These are phyloP conservation scores for Gnomoniopsis smithogilvyi DNA, from an alignment of 2,329 filamentous ascomycete species.

Conservation along the genomic window DNA sequence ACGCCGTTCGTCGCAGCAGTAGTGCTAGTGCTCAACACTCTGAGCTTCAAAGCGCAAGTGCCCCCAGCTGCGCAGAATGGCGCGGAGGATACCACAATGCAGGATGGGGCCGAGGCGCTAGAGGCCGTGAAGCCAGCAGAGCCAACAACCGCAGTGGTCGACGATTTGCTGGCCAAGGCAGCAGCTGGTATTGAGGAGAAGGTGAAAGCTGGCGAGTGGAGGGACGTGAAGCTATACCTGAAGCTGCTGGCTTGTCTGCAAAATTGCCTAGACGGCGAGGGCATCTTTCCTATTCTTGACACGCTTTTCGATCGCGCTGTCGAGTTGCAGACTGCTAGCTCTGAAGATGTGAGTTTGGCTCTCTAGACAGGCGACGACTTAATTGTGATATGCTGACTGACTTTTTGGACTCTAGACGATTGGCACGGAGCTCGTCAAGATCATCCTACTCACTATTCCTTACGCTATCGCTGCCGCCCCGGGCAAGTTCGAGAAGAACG, in stretches of 20 bases:
- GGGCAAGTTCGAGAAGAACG: constrained; percentile 63
- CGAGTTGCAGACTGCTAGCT: constrained; percentile 87
- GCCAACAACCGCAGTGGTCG: constrained; percentile 55
- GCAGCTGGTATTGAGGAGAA: constrained; percentile 61
- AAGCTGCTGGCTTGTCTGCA: constrained; percentile 89
- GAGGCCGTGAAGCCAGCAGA: constrained; percentile 6
- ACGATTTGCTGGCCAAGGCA: constrained; percentile 65
- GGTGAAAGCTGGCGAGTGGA: constrained; percentile 75
- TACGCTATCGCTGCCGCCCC: constrained; percentile 79
- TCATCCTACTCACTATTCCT: constrained; percentile 90
- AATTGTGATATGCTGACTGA: background rate
- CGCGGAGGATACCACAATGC: constrained; percentile 12
- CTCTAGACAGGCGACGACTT: background rate
- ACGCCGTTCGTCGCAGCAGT: constrained; percentile 91
- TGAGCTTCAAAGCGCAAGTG: constrained; percentile 43
- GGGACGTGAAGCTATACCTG: constrained; percentile 83
- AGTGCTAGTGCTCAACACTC: constrained; percentile 73
- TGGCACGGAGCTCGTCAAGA: constrained; percentile 87
- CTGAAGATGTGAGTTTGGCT: constrained; percentile 72
- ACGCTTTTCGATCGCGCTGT: constrained; percentile 91
- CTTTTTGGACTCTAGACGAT: constrained; percentile 45
- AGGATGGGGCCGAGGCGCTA: constrained; percentile 3
- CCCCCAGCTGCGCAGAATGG: constrained; percentile 30
- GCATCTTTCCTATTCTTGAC: constrained; percentile 79
- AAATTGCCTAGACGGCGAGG: constrained; percentile 74